Evolutionary conservation across 352 stramenopile genomes (phyloP).

Genomic region (Globisporangium recalcitrans): DNA sequence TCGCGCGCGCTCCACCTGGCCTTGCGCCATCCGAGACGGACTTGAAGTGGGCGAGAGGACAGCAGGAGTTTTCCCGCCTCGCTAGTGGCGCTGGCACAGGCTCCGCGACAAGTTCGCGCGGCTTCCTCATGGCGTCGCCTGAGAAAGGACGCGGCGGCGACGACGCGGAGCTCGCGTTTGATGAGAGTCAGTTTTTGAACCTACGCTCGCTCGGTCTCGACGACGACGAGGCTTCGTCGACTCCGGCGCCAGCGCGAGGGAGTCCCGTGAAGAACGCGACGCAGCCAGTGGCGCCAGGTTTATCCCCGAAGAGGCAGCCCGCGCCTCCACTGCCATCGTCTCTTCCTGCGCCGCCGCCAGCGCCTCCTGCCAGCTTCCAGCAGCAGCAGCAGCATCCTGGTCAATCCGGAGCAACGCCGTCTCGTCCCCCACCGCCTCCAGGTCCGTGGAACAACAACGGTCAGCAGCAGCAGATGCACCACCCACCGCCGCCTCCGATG

Average conservation of each 20-base stretch:
- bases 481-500: constrained; percentile 14
- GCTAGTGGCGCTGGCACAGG: neutral
- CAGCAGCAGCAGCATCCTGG: neutral
- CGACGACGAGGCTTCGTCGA: constrained; percentile 51
- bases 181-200: constrained; percentile 64
- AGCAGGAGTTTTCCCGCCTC: constrained; percentile 65
- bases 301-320: constrained; percentile 20
- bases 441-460: constrained; percentile 31
- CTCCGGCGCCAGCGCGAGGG: neutral
- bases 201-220: constrained; percentile 63
- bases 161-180: constrained; percentile 41
- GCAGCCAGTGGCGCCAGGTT: constrained; percentile 17
- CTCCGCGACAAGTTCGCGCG: neutral
- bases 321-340: constrained; percentile 21
- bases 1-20: constrained; percentile 48
- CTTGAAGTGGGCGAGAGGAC: constrained; percentile 73
- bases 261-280: constrained; percentile 11
- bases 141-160: constrained; percentile 21
- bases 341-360: constrained; percentile 21
- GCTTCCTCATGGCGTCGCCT: neutral
- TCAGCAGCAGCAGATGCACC: constrained; percentile 18
- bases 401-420: constrained; percentile 1
- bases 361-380: constrained; percentile 12
- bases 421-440: constrained; percentile 15
- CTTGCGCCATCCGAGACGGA: constrained; percentile 55